Evolutionary conservation across 768 basidiomycete genomes (phyloP).

Genomic region (Auricularia auricula-judae): DNA sequence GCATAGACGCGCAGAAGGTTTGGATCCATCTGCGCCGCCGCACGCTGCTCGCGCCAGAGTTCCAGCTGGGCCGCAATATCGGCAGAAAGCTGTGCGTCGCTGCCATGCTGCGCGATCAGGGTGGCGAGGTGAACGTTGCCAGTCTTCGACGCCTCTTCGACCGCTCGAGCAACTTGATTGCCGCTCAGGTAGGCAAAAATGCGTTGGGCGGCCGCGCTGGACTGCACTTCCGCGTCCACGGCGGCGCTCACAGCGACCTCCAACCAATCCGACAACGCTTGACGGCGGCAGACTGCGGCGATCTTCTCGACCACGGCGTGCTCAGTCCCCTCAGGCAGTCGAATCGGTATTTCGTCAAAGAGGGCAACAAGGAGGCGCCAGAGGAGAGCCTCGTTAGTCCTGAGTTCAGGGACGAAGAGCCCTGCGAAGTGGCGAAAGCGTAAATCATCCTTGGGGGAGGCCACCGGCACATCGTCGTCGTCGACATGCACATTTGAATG

Average conservation of each 20-base stretch:
- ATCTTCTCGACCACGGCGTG: constrained; percentile 56
- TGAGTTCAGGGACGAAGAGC: constrained; percentile 61
- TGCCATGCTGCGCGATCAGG: constrained; percentile 76
- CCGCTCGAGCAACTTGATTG: constrained; percentile 79
- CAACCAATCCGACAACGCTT: constrained; percentile 77
- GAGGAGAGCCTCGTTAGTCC: constrained; percentile 61
- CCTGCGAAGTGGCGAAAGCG: constrained; percentile 69
- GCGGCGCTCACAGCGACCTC: constrained; percentile 55
- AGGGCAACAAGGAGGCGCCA: constrained; percentile 85
- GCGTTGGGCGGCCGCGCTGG: constrained; percentile 33
- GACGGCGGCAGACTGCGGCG: constrained; percentile 55
- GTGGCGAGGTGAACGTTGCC: constrained; percentile 81
- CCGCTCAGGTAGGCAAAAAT: constrained; percentile 78
- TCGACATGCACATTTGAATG: constrained; percentile 63
- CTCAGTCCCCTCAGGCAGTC: constrained; percentile 38
- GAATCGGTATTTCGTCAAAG: constrained; percentile 74
- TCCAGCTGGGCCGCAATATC: constrained; percentile 67
- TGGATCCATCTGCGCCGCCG: constrained; percentile 55
- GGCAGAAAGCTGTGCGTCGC: constrained; percentile 59
- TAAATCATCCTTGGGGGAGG: constrained; percentile 50
- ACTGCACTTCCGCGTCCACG: constrained; percentile 59
- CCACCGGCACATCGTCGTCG: constrained; percentile 58
- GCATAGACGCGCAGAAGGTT: constrained; percentile 74
- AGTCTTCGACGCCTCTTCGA: constrained; percentile 57
- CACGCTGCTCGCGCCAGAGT: constrained; percentile 72